Evolutionary conservation across 139 green algal species (phyloP), one percentile per base, ranked within the genome.

Genomic region (Chlorella sp.): DNA sequence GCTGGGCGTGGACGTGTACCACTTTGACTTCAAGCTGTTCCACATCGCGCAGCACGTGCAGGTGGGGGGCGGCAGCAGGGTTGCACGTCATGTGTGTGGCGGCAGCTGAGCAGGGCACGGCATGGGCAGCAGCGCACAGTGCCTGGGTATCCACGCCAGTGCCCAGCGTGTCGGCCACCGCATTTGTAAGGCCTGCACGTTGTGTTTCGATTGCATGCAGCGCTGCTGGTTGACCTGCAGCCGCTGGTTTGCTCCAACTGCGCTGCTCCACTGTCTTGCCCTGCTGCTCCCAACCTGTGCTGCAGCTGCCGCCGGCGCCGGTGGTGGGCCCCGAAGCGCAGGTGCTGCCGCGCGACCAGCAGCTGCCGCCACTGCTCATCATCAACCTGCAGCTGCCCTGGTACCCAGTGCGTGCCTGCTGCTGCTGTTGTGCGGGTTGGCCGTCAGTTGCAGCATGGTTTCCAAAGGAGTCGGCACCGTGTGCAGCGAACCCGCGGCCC

Each of bases 371-470:
- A 2, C 82, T 98, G 74, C 87, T 98, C 1, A 87, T 98, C 70
- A 83, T 98, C 91, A 97, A 96, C 83, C 76, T 98, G 36, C 94
- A 98, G 87, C 78, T 98, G 73, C 95, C 95, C 13, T 88, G 82
- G 3, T 97, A 97, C 85, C 56, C 88, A 85, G 90, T 94, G 80
- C 36, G 74, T 82, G 36, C 2, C 38, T 36, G 17, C 14, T 54
- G 26, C 51, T 65, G 22, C 43, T 44, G 41, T 62, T 20, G 56
- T 20, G 56, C 30, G 56, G 56, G 13, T 65, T 20, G 56, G 13
- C 56, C 56, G 56, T 20, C 3, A 24, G 56, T 16, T 20, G 56
- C 56, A n/a, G 13, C 30, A 24, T 16, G 30, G 56, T 24, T 20
- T 65, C 56, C 26, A 14, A n/a, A 24, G 22, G 22, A 30, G 56